phyloP scores from a whole-genome alignment of 208 protist genomes.

The Crithidia fasciculata region DNA sequence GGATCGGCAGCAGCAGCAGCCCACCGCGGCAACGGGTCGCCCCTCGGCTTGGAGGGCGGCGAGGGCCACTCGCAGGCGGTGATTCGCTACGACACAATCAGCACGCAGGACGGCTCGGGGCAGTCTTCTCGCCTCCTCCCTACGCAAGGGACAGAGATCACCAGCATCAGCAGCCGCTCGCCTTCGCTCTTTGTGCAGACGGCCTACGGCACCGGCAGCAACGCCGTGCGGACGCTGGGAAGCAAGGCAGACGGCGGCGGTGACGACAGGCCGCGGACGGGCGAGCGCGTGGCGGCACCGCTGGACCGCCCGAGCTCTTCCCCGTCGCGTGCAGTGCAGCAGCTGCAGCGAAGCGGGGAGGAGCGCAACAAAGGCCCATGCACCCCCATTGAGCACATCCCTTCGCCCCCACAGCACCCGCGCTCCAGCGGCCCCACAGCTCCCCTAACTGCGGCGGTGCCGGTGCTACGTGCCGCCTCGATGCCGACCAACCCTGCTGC shows the following conservation, averaged over 20 bases:
- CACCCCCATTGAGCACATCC: constrained; percentile 8
- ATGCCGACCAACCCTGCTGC: constrained; percentile 1
- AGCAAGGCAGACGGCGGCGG: not conserved
- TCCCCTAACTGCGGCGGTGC: not conserved
- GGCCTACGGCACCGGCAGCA: constrained; percentile 24
- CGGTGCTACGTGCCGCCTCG: constrained; percentile 15
- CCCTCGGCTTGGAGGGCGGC: not conserved
- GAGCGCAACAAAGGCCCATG: not conserved
- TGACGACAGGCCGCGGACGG: not conserved
- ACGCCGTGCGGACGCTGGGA: constrained; percentile 20
- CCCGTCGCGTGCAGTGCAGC: not conserved
- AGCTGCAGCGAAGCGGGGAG: not conserved
- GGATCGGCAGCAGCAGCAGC: not conserved
- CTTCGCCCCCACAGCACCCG: constrained; percentile 6
- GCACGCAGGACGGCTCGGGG: not conserved
- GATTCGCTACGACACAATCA: not conserved
- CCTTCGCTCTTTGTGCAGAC: constrained; percentile 1
- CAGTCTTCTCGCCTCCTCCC: not conserved
- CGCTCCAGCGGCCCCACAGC: not conserved
- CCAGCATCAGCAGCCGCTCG: constrained; percentile 4
- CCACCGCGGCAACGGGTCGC: not conserved
- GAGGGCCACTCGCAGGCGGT: not conserved
- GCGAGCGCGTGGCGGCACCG: not conserved
- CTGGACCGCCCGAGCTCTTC: not conserved
- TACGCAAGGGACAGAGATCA: not conserved